Evolutionary conservation across 768 basidiomycete genomes (phyloP).

Genomic region (Pleurotus giganteus): DNA sequence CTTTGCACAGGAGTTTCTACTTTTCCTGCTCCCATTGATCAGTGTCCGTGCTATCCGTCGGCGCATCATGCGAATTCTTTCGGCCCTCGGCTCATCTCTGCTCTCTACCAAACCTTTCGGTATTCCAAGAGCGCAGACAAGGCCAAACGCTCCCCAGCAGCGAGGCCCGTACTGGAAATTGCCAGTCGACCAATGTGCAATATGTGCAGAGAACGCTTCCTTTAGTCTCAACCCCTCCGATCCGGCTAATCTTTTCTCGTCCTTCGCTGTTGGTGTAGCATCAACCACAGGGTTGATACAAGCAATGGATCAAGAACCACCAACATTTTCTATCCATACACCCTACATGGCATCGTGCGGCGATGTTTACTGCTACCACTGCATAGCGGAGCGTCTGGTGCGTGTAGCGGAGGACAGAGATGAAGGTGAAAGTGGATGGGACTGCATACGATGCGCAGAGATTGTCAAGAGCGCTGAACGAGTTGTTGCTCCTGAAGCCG

Average conservation of each 20-base stretch:
- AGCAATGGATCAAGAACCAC: slow-evolving; percentile 38
- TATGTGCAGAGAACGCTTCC: slow-evolving; percentile 80
- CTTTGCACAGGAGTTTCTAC: slow-evolving; percentile 80
- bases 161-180: slow-evolving; percentile 70
- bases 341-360: slow-evolving; percentile 84
- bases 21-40: slow-evolving; percentile 88
- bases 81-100: slow-evolving; percentile 28
- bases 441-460: slow-evolving; percentile 78
- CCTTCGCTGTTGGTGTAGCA: slow-evolving; percentile 24
- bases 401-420: slow-evolving; percentile 65
- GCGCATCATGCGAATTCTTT: slow-evolving; percentile 44
- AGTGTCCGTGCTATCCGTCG: slow-evolving; percentile 66
- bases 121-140: slow-evolving; percentile 3
- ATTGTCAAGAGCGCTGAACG: slow-evolving; percentile 63
- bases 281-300: slow-evolving; percentile 19
- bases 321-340: slow-evolving; percentile 67
- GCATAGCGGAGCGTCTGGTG: slow-evolving; percentile 81
- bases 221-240: slow-evolving; percentile 57
- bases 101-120: slow-evolving; percentile 27
- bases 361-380: slow-evolving; percentile 92
- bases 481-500: slow-evolving; percentile 40
- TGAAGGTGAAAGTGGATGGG: slow-evolving; percentile 74
- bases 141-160: slow-evolving; percentile 14
- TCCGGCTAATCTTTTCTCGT: slow-evolving; percentile 46
- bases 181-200: slow-evolving; percentile 78